Evolutionary conservation across 768 basidiomycete genomes (phyloP), one percentile per base, ranked within the genome.

Genomic region (Cystoderma amianthinum): DNA sequence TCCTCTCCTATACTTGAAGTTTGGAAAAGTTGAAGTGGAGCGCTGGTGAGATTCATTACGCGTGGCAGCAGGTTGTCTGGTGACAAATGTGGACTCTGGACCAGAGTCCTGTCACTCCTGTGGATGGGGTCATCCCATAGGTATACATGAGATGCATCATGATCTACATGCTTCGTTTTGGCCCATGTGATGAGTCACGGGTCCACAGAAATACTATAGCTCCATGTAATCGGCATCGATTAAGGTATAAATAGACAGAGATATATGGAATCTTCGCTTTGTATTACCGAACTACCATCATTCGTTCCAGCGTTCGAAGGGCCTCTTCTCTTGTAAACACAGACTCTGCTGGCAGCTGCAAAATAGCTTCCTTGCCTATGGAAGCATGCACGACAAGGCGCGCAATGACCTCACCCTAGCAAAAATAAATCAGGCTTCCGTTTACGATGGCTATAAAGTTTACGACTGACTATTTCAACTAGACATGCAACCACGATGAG

Each of bases 401-500:
- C 3, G 87, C 88, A 30, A 89, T 53, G 5, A 92, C 79, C 55
- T 92, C 87, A n/a, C 85, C 86, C 85, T 87, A 23, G 10, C 11
- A 42, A 35, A 17, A 48, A 28, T 28, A 32, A 13, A 38, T 1
- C 5, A 35, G 11, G 36, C 2, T 25, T 39, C 3, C 30, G 39
- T 38, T 2, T 38, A 13, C 19, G 6, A 11, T 36, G 24, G 17
- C 5, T 13, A 28, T 32, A 45, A 24, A 39, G 10, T 43, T 12
- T n/a, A 15, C 41, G n/a, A 69, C 78, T 22, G 52, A 85, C 89
- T 45, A 85, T 59, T 63, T 92, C 92, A 7, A 95, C 91, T n/a
- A 95, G 58, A 56, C 85, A 85, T 16, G 91, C 91, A 2, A 83
- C 81, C 16, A 91, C 81, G 51, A 96, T 96, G 19, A 96, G 68